Evolutionary conservation across 2,329 filamentous ascomycete species (phyloP).

Genomic region (Hypoxylon sp.): DNA sequence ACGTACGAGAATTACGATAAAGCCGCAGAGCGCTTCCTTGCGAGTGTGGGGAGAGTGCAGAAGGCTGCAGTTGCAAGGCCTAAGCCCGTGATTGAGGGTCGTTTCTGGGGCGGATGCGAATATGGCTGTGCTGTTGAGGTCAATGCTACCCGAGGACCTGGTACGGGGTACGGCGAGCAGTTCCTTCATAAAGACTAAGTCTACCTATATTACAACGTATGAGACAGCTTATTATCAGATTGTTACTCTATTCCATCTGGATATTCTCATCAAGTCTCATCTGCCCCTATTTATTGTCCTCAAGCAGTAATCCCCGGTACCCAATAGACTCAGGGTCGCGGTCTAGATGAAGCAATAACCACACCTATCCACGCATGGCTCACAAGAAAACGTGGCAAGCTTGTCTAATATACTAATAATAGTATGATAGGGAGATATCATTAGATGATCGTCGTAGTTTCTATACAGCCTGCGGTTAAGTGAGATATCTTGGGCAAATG

Average conservation of each 20-base stretch:
- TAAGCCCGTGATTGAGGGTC: slow-evolving; percentile 41
- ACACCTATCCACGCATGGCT: too few species aligned
- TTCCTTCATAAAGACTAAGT: slow-evolving; percentile 23
- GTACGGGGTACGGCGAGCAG: slow-evolving; percentile 40
- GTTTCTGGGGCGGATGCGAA: slow-evolving; percentile 35
- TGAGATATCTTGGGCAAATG: slow-evolving; percentile 2
- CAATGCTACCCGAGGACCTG: slow-evolving; percentile 32
- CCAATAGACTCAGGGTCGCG: too few species aligned
- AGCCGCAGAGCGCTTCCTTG: slow-evolving; percentile 47
- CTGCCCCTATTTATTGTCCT: too few species aligned
- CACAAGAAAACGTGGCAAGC: too few species aligned
- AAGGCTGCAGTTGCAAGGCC: slow-evolving; percentile 39
- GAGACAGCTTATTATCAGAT: too few species aligned
- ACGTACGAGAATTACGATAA: slow-evolving; percentile 41
- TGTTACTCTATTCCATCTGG: too few species aligned
- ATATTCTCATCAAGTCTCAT: too few species aligned
- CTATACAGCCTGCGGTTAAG: slow-evolving; percentile 31
- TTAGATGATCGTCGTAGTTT: slow-evolving; percentile 2
- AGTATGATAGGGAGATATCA: slow-evolving; percentile 7
- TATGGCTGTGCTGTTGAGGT: slow-evolving; percentile 34
- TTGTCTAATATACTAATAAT: too few species aligned
- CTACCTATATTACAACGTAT: too few species aligned
- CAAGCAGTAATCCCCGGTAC: too few species aligned
- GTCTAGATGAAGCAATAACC: too few species aligned
- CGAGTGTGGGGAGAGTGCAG: slow-evolving; percentile 48